A percentile compares a stretch with the other conserved stretches of the same genome.
These are phyloP conservation scores for Nakaseomyces sp. DNA, from an alignment of 1,139 yeast genomes.

Conservation along the genomic window DNA sequence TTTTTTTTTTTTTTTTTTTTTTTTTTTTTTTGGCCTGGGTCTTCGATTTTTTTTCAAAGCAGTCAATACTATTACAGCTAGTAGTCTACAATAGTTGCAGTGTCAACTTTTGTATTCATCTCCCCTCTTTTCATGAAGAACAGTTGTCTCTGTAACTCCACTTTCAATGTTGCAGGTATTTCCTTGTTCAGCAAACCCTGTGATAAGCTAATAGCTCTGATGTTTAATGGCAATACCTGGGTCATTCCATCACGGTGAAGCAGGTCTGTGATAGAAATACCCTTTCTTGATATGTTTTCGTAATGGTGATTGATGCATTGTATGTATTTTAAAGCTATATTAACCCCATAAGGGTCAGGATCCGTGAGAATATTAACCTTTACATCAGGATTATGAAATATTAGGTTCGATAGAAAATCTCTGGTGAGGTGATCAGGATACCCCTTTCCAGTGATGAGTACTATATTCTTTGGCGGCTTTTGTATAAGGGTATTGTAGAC, in stretches of 20 bases:
- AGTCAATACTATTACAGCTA: not conserved
- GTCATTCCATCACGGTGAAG: conserved; percentile 8
- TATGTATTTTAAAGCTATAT: conserved; percentile 28
- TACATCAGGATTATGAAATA: conserved; percentile 2
- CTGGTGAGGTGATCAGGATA: conserved; percentile 31
- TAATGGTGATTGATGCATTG: conserved; percentile 6
- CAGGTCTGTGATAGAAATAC: conserved; percentile 19
- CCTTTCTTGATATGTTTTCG: conserved; percentile 12
- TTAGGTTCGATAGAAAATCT: conserved; percentile 19
- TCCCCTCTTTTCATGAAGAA: conserved; percentile 31
- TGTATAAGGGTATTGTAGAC: conserved; percentile 22
- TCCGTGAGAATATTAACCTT: conserved; percentile 24
- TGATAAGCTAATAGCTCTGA: conserved; percentile 12
- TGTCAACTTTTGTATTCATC: conserved; percentile 20
- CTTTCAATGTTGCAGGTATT: conserved; percentile 5
- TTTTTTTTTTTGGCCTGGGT: not conserved
- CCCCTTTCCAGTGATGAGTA: conserved; percentile 33
- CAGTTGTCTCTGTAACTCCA: conserved; percentile 31
- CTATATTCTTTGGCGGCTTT: conserved; percentile 9
- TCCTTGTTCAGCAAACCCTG: conserved; percentile 10
- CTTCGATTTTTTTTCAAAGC: too few relatives aligned
- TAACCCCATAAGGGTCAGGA: conserved; percentile 33
- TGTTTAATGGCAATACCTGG: conserved; percentile 12
- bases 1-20: too few relatives aligned
- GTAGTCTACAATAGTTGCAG: not conserved